A percentile compares a stretch with the other conserved stretches of the same genome.
Evolutionary conservation across 1,139 yeast species (phyloP).

Genomic region (Komagataea norvegica): DNA sequence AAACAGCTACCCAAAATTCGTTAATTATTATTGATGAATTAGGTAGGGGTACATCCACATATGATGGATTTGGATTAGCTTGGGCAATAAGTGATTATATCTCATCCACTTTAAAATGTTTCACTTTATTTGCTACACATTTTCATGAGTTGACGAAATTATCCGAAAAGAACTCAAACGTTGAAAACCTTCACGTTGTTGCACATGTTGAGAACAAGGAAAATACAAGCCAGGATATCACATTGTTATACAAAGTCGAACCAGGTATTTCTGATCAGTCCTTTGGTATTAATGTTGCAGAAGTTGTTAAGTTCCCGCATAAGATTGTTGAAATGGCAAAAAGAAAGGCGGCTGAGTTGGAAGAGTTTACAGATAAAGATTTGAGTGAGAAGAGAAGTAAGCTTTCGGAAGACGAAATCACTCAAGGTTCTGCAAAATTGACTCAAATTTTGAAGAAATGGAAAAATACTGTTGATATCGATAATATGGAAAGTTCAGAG

Average conservation of each 20-base stretch:
- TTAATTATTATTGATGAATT: conserved; percentile 89
- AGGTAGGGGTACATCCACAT: conserved; percentile 95
- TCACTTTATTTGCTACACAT: conserved; percentile 91
- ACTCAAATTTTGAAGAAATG: conserved; percentile 56
- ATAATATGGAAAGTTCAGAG: conserved; percentile 27
- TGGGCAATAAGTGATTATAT: conserved; percentile 93
- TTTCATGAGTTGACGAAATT: conserved; percentile 90
- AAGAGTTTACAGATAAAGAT: conserved; percentile 49
- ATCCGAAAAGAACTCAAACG: conserved; percentile 55
- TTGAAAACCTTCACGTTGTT: conserved; percentile 84
- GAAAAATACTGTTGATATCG: conserved; percentile 44
- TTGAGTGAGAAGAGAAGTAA: conserved; percentile 40
- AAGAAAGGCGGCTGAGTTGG: conserved; percentile 84
- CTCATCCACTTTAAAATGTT: conserved; percentile 64
- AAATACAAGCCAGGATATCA: conserved; percentile 55
- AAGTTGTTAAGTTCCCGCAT: conserved; percentile 83
- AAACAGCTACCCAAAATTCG: conserved; percentile 79
- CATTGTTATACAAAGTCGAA: conserved; percentile 84
- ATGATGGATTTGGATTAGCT: conserved; percentile 96
- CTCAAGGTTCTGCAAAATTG: conserved; percentile 51
- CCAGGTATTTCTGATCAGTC: conserved; percentile 92
- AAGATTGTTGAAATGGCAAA: conserved; percentile 93
- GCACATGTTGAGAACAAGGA: conserved; percentile 64
- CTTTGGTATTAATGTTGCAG: conserved; percentile 97
- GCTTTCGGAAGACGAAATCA: conserved; percentile 50